Evolutionary conservation across 78 protist genomes (phyloP), one percentile per base, ranked within the genome.

Genomic region (Polysphondylium violaceum): DNA sequence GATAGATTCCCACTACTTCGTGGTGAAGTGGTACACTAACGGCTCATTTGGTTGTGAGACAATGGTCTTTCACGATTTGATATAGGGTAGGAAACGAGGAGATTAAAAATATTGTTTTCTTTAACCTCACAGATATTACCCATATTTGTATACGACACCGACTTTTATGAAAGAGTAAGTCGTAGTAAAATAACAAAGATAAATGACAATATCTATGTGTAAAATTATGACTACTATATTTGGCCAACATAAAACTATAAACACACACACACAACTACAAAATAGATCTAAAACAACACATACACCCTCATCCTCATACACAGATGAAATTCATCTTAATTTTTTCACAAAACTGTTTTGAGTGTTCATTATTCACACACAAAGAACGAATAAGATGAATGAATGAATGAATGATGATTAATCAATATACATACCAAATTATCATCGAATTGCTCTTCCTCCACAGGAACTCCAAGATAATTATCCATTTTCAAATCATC

Each of bases 61-160:
- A 65, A 33, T 14, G 14, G 29, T 38, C n/a, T n/a, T 29, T 21
- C 14, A 65, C 0, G 23, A 41, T 40, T 68, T 41, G 41, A 68
- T 68, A 14, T 68, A 41, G 75, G 75, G 75, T 25, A 27, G 50
- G 16, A n/a, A 68, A 68, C 75, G 75, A 68, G 75, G 75, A 41
- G 75, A 43, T 41, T 41, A 36, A 68, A 41, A 36, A 68, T 41
- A n/a, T 68, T 1, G 19, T 36, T 23, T 4, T 6, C 56, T 41
- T 41, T 68, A 41, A 41, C 35, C 75, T 41, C 75, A 41, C 75
- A 68, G 75, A 68, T 43, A 43, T 8, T 56, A 25, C 75, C 75
- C 75, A 12, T 17, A 19, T 56, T 56, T 59, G 27, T 25, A 17
- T 25, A 2, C 23, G 23, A 59, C 9, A 59, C 12, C 9, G 9